Conservation (phyloP, 345 rosid genomes). For the Firmiana major region DNA sequence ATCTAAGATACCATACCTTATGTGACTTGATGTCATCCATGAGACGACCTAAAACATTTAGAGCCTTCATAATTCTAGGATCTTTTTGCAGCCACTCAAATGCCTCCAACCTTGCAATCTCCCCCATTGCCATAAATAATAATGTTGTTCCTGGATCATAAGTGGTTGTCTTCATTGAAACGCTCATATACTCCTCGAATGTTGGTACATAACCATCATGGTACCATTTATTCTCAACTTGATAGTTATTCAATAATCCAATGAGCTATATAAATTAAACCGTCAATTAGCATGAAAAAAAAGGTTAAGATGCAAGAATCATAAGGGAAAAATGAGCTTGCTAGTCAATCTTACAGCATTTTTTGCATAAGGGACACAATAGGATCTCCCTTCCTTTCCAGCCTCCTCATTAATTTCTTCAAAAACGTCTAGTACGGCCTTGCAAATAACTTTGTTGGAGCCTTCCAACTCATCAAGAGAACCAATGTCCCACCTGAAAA, state of each 20-base stretch:
- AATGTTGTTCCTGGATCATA: background rate
- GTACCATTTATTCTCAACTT: background rate
- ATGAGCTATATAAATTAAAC: background rate
- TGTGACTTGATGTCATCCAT: background rate
- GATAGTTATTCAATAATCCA: background rate
- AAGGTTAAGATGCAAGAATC: background rate
- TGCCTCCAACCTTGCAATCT: background rate
- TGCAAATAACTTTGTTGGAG: background rate
- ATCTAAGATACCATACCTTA: background rate
- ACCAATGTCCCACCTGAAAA: constrained; percentile 1
- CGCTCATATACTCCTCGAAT: constrained; percentile 1
- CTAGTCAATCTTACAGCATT: background rate
- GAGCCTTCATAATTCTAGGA: background rate
- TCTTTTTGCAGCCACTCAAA: background rate
- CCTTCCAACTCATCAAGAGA: background rate
- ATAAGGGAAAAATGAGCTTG: background rate
- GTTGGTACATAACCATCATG: background rate
- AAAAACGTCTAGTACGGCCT: background rate
- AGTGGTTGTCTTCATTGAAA: background rate
- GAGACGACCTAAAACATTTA: background rate
- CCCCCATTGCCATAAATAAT: background rate
- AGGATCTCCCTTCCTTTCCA: background rate
- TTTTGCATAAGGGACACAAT: background rate
- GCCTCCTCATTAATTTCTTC: background rate
- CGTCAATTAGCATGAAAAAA: background rate